Evolutionary conservation across 306 rosid species (phyloP).

Genomic region (Comarum palustre): DNA sequence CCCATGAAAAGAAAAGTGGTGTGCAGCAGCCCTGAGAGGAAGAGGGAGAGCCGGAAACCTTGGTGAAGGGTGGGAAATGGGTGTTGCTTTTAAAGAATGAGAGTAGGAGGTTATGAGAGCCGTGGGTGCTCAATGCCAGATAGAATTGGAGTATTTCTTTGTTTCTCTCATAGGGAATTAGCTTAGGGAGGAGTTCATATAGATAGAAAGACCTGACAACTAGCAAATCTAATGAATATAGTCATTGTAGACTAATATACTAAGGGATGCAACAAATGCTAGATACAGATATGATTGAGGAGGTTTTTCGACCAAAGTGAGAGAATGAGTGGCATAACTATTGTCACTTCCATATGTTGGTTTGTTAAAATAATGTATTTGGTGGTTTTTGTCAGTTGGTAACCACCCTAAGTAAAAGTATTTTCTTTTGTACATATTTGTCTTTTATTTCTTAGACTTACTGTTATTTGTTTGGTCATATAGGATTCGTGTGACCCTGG

Average conservation of each 20-base stretch:
- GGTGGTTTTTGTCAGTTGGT: conserved; percentile 5
- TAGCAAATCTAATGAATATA: background rate
- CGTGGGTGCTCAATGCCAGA: background rate
- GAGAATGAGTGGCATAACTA: background rate
- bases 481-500: conserved; percentile 86
- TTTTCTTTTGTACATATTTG: background rate
- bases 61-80: background rate
- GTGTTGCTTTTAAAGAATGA: background rate
- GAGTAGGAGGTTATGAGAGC: background rate
- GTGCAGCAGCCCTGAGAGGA: background rate
- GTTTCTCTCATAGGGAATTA: background rate
- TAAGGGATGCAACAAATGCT: background rate
- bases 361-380: background rate
- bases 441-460: conserved; percentile 3
- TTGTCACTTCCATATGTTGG: background rate
- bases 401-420: background rate
- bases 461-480: conserved; percentile 21
- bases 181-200: background rate
- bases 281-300: background rate
- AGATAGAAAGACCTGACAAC: background rate
- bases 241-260: background rate
- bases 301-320: background rate
- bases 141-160: background rate
- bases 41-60: background rate
- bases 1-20: background rate